phyloP scores from a whole-genome alignment of 2,329 filamentous ascomycete species.

The Chrysoporthe austroafricana region DNA sequence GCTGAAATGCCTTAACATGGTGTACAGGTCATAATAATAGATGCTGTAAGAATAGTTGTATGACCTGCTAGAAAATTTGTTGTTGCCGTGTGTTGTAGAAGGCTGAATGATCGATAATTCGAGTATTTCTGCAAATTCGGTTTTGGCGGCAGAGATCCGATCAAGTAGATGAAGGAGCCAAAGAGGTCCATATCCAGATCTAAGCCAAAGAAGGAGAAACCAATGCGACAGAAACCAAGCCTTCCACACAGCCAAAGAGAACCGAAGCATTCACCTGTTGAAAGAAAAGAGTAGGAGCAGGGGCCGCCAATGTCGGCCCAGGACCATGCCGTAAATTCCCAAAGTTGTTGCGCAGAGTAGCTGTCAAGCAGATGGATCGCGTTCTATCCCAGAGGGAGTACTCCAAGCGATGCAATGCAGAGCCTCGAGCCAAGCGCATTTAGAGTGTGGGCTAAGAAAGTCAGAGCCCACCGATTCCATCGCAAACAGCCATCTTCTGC shows the following conservation, averaged over 20 bases:
- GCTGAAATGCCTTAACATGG: slow-evolving; percentile 2
- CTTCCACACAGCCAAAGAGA: neutral
- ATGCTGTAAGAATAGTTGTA: slow-evolving; percentile 26
- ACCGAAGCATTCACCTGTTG: slow-evolving; percentile 1
- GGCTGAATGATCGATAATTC: neutral
- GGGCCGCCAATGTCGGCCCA: neutral
- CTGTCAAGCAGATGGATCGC: slow-evolving; percentile 13
- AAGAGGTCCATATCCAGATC: slow-evolving; percentile 11
- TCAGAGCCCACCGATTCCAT: slow-evolving; percentile 9
- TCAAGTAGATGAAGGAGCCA: slow-evolving; percentile 16
- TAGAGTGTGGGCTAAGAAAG: neutral
- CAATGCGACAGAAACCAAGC: slow-evolving; percentile 4
- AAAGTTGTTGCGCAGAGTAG: slow-evolving; percentile 6
- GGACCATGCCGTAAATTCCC: slow-evolving; percentile 1
- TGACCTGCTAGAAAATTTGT: slow-evolving; percentile 21
- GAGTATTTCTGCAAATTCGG: slow-evolving; percentile 3
- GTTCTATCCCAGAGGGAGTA: slow-evolving; percentile 13
- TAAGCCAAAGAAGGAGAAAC: slow-evolving; percentile 4
- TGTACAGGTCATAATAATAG: slow-evolving; percentile 25
- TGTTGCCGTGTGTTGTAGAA: slow-evolving; percentile 15
- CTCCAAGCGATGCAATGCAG: slow-evolving; percentile 20
- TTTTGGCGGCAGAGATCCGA: slow-evolving; percentile 9
- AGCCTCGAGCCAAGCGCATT: slow-evolving; percentile 13
- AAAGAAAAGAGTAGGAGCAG: slow-evolving; percentile 13
- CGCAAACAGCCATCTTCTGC: slow-evolving; percentile 14